Conservation (phyloP, 2,329 filamentous ascomycete species). For the Ceratocystis cubensis region DNA sequence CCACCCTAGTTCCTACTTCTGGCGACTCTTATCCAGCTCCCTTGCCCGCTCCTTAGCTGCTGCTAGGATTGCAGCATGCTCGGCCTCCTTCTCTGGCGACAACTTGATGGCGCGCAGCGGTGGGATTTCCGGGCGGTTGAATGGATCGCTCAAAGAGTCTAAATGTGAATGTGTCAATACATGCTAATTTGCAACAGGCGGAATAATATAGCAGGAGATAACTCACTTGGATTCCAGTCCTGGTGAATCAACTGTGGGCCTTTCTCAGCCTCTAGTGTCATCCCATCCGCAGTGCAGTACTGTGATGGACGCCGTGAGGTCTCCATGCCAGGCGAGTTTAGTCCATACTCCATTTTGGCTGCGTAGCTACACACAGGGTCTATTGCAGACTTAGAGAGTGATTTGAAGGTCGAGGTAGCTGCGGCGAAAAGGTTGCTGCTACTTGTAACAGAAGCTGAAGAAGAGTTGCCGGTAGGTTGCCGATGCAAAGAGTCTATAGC, state of each 20-base stretch:
- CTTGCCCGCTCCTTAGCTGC: conserved; percentile 9
- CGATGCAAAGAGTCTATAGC: not conserved
- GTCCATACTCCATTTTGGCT: conserved; percentile 6
- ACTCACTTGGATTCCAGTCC: conserved; percentile 15
- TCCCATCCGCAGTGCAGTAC: not conserved
- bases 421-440: not conserved
- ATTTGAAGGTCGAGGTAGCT: not conserved
- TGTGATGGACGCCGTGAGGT: not conserved
- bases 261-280: conserved; percentile 8
- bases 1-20: not conserved
- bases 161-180: not conserved
- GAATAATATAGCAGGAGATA: no score
- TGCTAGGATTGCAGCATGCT: conserved; percentile 2
- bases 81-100: conserved; percentile 11
- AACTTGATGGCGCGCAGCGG: conserved; percentile 13
- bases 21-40: not conserved
- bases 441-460: not conserved
- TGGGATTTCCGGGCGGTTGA: conserved; percentile 14
- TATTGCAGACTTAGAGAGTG: not conserved
- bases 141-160: conserved; percentile 19
- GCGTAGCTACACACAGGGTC: not conserved
- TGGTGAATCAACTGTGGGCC: not conserved
- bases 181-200: not conserved
- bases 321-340: conserved; percentile 17
- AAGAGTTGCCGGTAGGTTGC: not conserved